Base-by-base conservation (phyloP, 2,329 filamentous ascomycete genomes). In the Nothophoma quercina region DNA sequence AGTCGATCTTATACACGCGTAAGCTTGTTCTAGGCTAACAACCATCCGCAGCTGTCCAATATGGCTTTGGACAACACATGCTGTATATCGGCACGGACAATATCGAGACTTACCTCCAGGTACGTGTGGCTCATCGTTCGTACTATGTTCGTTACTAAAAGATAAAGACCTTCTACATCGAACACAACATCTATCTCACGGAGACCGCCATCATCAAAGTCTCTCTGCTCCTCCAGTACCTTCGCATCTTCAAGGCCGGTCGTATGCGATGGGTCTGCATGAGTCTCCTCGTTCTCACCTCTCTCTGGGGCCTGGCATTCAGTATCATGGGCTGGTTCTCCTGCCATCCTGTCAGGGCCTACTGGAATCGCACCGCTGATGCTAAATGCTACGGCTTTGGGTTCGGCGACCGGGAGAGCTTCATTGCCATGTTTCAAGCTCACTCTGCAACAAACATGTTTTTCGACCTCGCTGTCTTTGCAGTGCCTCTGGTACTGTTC, bases 241-340 rank as follows among this genome's bases (percentile, higher is more conserved):
- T 74, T 7, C 72, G 72, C 26, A 70, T 75, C 13, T 74, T 74
- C 64, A 67, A 67, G 39, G 62, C 64, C 2, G 67, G 66, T 2
- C 44, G 22, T 10, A 70, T 68, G 65, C 63, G 63, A 28, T 67
- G 62, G 61, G 45, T 65, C 5, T 71, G 70, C 32, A 38, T 70
- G 7, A 19, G 34, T 9, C 54, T 70, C 2, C 51, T 72, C 5
- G 55, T 42, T 3, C 9, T 70, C 5, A 61, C 71, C 18, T 55
- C 39, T 15, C 33, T 67, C 13, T 75, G 72, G 72, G 70, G 70
- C 2, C 19, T 67, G 2, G 60, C 60, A 1, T 74, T 68, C 51
- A 58, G 55, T 25, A 56, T 70, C 22, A 35, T 67, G 25, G 64
- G 62, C 16, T 70, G 70, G 73, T 66, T 75, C 33, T 61, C 64